Percentiles rank a stretch among this genome's conserved stretches.
phyloP scores from a whole-genome alignment of 768 basidiomycete genomes.

The Boletus tomentosulus region DNA sequence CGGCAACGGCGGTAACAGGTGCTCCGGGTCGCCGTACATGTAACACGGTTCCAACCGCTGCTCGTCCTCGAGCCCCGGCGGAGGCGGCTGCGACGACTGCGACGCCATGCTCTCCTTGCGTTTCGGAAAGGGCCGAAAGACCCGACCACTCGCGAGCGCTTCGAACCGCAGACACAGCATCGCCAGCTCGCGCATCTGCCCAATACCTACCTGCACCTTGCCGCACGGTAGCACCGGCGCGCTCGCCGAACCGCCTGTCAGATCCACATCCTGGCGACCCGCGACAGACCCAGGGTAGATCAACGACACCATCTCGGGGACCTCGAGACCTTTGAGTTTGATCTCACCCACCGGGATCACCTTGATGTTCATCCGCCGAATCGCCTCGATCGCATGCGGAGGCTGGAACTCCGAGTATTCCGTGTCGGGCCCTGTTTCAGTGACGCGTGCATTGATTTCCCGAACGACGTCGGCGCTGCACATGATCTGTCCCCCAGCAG shows the following conservation, averaged over 20 bases:
- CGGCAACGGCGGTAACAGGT: conserved; percentile 64
- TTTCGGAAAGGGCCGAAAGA: conserved; percentile 47
- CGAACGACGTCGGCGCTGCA: conserved; percentile 83
- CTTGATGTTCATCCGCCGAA: conserved; percentile 65
- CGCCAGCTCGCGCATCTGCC: conserved; percentile 71
- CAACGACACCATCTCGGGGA: conserved; percentile 81
- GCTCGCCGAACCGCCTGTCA: conserved; percentile 20
- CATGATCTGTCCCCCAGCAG: conserved; percentile 92
- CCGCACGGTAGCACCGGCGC: conserved; percentile 13
- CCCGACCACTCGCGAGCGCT: conserved; percentile 58
- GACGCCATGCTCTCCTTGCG: conserved; percentile 28
- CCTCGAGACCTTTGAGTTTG: conserved; percentile 91
- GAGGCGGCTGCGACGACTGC: conserved; percentile 3
- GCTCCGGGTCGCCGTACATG: conserved; percentile 56
- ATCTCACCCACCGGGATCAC: conserved; percentile 81
- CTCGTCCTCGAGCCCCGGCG: conserved; percentile 16
- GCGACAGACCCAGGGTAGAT: conserved; percentile 76
- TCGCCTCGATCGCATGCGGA: conserved; percentile 63
- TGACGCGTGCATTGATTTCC: conserved; percentile 65
- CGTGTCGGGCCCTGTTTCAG: conserved; percentile 52
- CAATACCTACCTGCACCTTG: conserved; percentile 64
- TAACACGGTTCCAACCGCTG: conserved; percentile 31
- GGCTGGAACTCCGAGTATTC: conserved; percentile 58
- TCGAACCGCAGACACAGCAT: conserved; percentile 76
- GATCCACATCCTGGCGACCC: conserved; percentile 61